Evolutionary conservation across 2,329 filamentous ascomycete species (phyloP).

Genomic region (Apiospora saccharicola): DNA sequence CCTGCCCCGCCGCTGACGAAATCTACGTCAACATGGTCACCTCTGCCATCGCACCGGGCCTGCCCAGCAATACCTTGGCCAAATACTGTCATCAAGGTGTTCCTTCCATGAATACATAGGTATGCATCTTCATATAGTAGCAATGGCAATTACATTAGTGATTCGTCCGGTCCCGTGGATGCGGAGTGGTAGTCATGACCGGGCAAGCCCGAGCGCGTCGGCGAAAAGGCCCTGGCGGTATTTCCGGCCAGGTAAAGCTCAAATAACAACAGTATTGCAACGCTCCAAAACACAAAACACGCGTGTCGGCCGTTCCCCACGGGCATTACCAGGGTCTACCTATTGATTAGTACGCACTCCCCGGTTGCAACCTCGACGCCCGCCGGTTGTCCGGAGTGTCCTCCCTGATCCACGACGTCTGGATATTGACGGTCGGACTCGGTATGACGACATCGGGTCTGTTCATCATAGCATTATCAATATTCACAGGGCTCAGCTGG

Average conservation of each 20-base stretch:
- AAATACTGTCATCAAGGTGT: not conserved
- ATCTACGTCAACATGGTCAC: not conserved
- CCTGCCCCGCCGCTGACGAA: not conserved
- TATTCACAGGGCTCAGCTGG: conserved; percentile 15
- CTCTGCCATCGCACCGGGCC: not conserved
- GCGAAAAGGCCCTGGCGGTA: not conserved
- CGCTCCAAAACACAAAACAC: not conserved
- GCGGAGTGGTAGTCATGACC: not conserved
- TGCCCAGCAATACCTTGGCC: not conserved
- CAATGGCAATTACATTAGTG: no score
- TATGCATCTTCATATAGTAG: not conserved
- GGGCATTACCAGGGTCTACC: no score
- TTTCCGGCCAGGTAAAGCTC: not conserved
- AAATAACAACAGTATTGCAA: not conserved
- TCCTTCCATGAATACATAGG: not conserved
- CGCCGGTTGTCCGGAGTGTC: not conserved
- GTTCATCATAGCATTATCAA: not conserved
- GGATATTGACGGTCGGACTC: not conserved
- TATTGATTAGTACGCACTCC: not conserved
- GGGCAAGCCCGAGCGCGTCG: not conserved
- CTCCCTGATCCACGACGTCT: not conserved
- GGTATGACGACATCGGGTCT: not conserved
- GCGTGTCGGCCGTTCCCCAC: no score
- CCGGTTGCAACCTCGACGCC: not conserved
- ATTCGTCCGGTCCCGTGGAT: not conserved